Conservation (phyloP, 1,284 basidiomycete species). For the Moesziomyces antarcticus region DNA sequence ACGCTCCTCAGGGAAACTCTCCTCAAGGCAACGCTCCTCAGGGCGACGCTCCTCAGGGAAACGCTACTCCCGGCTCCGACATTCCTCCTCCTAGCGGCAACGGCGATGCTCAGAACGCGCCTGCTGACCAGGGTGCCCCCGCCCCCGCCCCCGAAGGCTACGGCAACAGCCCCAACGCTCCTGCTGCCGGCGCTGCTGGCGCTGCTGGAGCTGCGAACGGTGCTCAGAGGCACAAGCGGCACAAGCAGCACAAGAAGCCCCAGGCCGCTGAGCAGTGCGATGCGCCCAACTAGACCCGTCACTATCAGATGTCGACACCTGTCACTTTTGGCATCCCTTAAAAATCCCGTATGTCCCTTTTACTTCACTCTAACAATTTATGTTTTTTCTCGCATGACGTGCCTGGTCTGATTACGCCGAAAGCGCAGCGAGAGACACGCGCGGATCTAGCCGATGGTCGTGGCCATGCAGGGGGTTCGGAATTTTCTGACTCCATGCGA, state of each 20-base stretch:
- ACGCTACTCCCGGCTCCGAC: too few relatives aligned
- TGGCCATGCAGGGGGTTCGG: not conserved
- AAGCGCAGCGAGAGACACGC: not conserved
- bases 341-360: too few relatives aligned
- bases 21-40: too few relatives aligned
- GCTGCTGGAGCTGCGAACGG: not conserved
- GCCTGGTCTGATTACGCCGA: not conserved
- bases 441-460: slow-evolving; percentile 1
- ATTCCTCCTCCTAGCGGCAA: too few relatives aligned
- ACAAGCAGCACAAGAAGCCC: slow-evolving; percentile 9
- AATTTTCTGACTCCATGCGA: not conserved
- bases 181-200: too few relatives aligned
- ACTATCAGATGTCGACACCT: too few relatives aligned
- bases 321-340: too few relatives aligned
- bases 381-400: not conserved
- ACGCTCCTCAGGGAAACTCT: not conserved
- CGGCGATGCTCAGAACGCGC: too few relatives aligned
- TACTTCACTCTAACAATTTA: too few relatives aligned
- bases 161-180: not conserved
- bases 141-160: not conserved
- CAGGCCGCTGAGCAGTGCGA: not conserved
- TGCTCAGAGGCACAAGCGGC: slow-evolving; percentile 11
- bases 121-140: too few relatives aligned
- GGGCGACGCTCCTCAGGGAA: too few relatives aligned
- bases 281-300: too few relatives aligned